Evolutionary conservation across 2,329 filamentous ascomycete genomes (phyloP).

Genomic region (Hirsutella thompsonii): DNA sequence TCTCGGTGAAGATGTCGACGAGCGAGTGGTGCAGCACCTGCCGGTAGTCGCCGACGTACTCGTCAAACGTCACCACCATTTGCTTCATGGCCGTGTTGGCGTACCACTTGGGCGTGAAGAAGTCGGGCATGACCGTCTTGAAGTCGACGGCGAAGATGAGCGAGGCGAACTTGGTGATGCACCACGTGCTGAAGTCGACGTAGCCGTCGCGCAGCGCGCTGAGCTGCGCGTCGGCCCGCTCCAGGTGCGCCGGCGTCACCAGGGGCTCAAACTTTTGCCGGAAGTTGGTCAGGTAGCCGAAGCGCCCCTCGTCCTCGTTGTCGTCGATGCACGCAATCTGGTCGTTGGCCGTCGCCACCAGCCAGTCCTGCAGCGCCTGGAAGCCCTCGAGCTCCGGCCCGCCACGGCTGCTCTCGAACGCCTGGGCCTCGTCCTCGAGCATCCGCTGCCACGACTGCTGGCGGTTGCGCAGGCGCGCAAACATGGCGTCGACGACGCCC

Average conservation of each 20-base stretch:
- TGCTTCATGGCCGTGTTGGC: conserved; percentile 74
- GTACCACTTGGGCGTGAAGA: conserved; percentile 92
- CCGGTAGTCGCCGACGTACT: conserved; percentile 84
- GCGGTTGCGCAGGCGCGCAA: conserved; percentile 67
- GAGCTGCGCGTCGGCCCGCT: conserved; percentile 61
- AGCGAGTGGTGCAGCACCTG: conserved; percentile 75
- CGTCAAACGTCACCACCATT: conserved; percentile 88
- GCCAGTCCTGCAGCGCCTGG: conserved; percentile 85
- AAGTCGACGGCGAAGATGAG: conserved; percentile 91
- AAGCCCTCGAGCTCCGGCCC: conserved; percentile 49
- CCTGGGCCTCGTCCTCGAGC: conserved; percentile 71
- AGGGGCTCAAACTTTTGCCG: conserved; percentile 69
- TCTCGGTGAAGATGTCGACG: conserved; percentile 83
- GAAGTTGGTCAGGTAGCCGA: conserved; percentile 80
- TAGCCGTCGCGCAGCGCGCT: conserved; percentile 75
- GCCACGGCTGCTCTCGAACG: conserved; percentile 46
- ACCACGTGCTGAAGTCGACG: conserved; percentile 88
- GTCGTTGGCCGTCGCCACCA: conserved; percentile 93
- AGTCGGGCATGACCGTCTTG: conserved; percentile 65
- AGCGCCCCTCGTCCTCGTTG: conserved; percentile 58
- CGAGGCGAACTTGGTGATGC: conserved; percentile 73
- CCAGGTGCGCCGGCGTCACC: conserved; percentile 68
- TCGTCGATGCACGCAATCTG: conserved; percentile 98
- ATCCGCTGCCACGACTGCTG: conserved; percentile 81
- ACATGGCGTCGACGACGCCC: conserved; percentile 93